phyloP scores from a whole-genome alignment of 805 yeast species.

The Sungouiozyma intestinalis region DNA sequence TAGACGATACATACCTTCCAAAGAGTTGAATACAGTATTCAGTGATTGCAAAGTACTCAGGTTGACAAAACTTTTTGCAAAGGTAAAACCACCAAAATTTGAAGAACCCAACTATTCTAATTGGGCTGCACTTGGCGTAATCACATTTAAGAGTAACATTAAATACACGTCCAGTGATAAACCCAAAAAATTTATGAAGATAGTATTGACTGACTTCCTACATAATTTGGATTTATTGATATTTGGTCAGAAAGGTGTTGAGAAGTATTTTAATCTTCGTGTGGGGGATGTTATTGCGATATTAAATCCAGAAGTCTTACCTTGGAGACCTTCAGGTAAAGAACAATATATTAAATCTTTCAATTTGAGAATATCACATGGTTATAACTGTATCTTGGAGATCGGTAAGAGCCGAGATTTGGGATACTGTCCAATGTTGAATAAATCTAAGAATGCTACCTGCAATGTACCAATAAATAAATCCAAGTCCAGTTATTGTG shows the following conservation, averaged over 20 bases:
- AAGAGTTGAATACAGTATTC: slow-evolving; percentile 31
- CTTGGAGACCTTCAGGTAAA: slow-evolving; percentile 23
- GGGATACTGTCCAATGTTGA: slow-evolving; percentile 50
- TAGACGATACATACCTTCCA: slow-evolving; percentile 37
- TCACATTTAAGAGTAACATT: slow-evolving; percentile 47
- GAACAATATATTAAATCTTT: slow-evolving; percentile 33
- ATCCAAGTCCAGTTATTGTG: slow-evolving; percentile 48
- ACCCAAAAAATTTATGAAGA: slow-evolving; percentile 45
- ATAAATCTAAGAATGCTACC: slow-evolving; percentile 39
- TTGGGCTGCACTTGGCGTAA: slow-evolving; percentile 71
- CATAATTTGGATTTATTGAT: slow-evolving; percentile 49
- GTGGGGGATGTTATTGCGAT: slow-evolving; percentile 68
- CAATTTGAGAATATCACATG: slow-evolving; percentile 44
- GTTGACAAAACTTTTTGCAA: slow-evolving; percentile 49
- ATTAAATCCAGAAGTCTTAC: slow-evolving; percentile 59
- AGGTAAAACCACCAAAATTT: slow-evolving; percentile 59
- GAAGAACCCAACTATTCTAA: slow-evolving; percentile 60
- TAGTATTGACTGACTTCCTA: slow-evolving; percentile 60
- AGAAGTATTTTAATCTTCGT: slow-evolving; percentile 60
- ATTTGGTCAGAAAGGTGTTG: slow-evolving; percentile 52
- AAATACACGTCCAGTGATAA: slow-evolving; percentile 33
- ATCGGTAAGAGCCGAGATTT: slow-evolving; percentile 62
- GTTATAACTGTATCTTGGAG: slow-evolving; percentile 48
- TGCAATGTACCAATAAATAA: slow-evolving; percentile 57
- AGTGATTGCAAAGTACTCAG: slow-evolving; percentile 44